These are phyloP conservation scores for Mycena indigotica DNA, from an alignment of 768 basidiomycete species.

Conservation along the genomic window DNA sequence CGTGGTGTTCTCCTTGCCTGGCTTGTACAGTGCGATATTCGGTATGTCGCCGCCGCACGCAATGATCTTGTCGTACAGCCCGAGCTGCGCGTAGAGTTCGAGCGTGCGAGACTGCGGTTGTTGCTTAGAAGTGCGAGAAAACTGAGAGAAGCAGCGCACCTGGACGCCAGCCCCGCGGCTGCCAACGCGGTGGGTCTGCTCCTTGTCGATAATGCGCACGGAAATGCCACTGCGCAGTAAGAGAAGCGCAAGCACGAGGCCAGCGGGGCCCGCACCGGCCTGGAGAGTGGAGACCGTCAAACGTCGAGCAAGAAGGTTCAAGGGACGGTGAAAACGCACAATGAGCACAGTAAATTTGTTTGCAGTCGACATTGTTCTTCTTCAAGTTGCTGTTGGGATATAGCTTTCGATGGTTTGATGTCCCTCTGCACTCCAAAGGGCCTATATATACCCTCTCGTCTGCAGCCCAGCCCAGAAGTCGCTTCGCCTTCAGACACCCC, in stretches of 20 bases:
- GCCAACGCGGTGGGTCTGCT: slow-evolving; percentile 19
- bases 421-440: too few species aligned
- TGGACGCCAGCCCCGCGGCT: slow-evolving; percentile 27
- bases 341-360: too few species aligned
- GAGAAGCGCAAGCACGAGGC: slow-evolving; percentile 32
- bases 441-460: too few species aligned
- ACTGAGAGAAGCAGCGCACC: slow-evolving; percentile 13
- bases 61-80: slow-evolving; percentile 10
- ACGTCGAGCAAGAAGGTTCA: too few species aligned
- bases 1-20: slow-evolving; percentile 14
- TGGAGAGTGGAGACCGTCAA: too few species aligned
- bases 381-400: too few species aligned
- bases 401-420: too few species aligned
- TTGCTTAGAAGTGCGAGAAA: not conserved
- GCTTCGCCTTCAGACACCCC: too few species aligned
- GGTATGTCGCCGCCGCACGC: not conserved
- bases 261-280: slow-evolving; percentile 23
- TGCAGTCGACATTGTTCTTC: too few species aligned
- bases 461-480: too few species aligned
- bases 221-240: slow-evolving; percentile 31
- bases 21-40: too few species aligned
- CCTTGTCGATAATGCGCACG: slow-evolving; percentile 36
- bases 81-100: slow-evolving; percentile 30
- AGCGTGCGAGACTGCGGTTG: slow-evolving; percentile 4
- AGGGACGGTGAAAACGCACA: too few species aligned